phyloP scores from a whole-genome alignment of 768 basidiomycete genomes.

The Lactarius quietus region DNA sequence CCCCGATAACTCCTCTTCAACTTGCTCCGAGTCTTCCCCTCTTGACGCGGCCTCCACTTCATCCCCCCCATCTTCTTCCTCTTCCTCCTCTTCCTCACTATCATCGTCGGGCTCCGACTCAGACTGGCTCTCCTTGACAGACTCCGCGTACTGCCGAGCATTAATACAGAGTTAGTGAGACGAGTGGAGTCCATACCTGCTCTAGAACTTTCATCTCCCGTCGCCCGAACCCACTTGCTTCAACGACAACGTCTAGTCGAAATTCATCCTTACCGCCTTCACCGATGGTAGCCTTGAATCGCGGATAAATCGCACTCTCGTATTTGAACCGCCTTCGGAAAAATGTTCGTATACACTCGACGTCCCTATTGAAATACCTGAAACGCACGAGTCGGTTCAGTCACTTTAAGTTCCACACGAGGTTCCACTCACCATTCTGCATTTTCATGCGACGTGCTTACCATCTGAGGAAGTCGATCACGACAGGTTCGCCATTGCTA shows the following conservation, averaged over 20 bases:
- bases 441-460: conserved; percentile 93
- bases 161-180: conserved; percentile 10
- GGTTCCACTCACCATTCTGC: conserved; percentile 79
- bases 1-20: neutral
- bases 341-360: conserved; percentile 92
- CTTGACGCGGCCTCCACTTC: neutral
- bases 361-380: conserved; percentile 99
- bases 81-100: conserved; percentile 31
- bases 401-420: neutral
- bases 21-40: conserved; percentile 7
- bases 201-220: conserved; percentile 80
- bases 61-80: conserved; percentile 22
- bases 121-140: conserved; percentile 29
- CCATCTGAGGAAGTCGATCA: conserved; percentile 99
- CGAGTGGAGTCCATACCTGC: conserved; percentile 51
- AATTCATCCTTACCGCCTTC: conserved; percentile 50
- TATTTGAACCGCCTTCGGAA: conserved; percentile 90
- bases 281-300: conserved; percentile 64
- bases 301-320: conserved; percentile 86
- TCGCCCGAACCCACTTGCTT: conserved; percentile 89
- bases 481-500: conserved; percentile 69
- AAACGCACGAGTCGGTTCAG: conserved; percentile 14
- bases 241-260: conserved; percentile 84
- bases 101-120: conserved; percentile 36
- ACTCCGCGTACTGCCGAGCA: conserved; percentile 26